phyloP scores from a whole-genome alignment of 495 filamentous ascomycete genomes.

The Hypoxylon intermedium region DNA sequence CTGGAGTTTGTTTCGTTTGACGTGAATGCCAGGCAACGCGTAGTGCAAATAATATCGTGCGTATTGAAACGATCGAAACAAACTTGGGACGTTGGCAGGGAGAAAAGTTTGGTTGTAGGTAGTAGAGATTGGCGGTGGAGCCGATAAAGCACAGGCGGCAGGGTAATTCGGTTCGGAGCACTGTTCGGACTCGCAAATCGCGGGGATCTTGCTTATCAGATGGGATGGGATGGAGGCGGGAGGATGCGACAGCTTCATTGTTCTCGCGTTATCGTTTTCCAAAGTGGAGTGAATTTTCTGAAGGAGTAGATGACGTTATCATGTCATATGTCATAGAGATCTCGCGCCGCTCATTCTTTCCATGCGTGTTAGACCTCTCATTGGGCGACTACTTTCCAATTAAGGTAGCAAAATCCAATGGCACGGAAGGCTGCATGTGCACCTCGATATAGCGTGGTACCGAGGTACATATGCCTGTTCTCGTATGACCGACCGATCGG shows the following conservation, averaged over 20 bases:
- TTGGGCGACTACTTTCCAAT: conserved; percentile 6
- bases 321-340: conserved; percentile 29
- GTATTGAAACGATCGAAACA: neutral
- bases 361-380: conserved; percentile 9
- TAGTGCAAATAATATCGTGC: too few relatives aligned
- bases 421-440: conserved; percentile 8
- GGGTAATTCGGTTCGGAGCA: conserved; percentile 20
- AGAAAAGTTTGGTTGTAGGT: neutral
- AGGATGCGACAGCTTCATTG: conserved; percentile 7
- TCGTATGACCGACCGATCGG: conserved; percentile 16
- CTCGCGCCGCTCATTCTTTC: conserved; percentile 14
- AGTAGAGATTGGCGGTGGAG: neutral
- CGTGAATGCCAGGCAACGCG: neutral
- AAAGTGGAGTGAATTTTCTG: conserved; percentile 1
- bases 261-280: conserved; percentile 1
- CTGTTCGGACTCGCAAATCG: conserved; percentile 23
- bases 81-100: neutral
- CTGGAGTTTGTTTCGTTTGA: neutral
- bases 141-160: neutral
- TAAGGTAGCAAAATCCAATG: conserved; percentile 1
- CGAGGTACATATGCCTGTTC: neutral
- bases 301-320: conserved; percentile 25
- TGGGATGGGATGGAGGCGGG: too few relatives aligned
- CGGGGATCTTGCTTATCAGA: conserved; percentile 24
- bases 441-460: neutral